Evolutionary conservation across 2,329 filamentous ascomycete genomes (phyloP), one percentile per base, ranked within the genome.

Genomic region (Neospermospora avenae): DNA sequence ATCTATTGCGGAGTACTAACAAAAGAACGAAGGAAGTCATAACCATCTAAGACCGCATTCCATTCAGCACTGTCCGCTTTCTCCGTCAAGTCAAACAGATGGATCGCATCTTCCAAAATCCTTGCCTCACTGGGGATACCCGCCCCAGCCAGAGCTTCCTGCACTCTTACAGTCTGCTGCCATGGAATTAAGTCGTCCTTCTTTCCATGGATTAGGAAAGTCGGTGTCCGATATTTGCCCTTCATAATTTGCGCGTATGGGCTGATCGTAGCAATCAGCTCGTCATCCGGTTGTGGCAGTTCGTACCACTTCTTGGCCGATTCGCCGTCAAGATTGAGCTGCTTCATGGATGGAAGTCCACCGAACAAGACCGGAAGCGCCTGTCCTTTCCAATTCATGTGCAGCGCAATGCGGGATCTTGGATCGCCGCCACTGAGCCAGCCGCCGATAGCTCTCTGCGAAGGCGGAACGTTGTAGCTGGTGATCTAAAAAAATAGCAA

Each of bases 361-460:
- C 66, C 51, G n/a, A 76, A 55, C 1, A 79, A 60, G 1, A 78
- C 64, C 0, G 71, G 75, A 0, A 80, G 64, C 0, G 69, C 71
- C 44, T 74, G 73, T 0, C 68, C 76, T 22, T 71, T 67, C 76
- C 75, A 77, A 63, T 78, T 77, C 69, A 78, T 78, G 59, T 78
- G 72, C 0, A 79, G 67, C 1, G 72, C 65, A 10, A 79, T 70
- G 3, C 75, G 72, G 16, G 60, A 69, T 14, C 77, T 75, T 0
- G 73, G 65, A 58, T 79, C 76, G 0, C 42, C 63, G 35, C 22
- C 45, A 59, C 18, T 63, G 42, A 49, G 51, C 10, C 46, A 42
- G 44, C 46, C 31, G 22, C 37, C 16, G 14, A 59, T 22, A 7
- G 57, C 48, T n/a, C 28, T 39, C 49, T 41, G 46, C 22, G 41